Conservation (phyloP, 2,329 filamentous ascomycete genomes). For the Cadophora gregata region DNA sequence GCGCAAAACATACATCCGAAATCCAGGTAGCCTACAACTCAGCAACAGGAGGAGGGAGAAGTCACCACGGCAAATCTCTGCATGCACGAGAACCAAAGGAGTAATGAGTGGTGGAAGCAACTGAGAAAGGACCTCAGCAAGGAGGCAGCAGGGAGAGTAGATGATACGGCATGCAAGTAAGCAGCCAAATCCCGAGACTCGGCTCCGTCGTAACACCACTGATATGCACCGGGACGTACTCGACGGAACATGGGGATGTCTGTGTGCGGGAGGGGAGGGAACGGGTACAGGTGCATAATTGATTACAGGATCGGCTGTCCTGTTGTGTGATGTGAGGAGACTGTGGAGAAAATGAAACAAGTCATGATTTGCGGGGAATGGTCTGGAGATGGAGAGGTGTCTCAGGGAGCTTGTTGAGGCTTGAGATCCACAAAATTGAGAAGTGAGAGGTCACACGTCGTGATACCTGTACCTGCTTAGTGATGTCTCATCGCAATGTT, state of each 20-base stretch:
- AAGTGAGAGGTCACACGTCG: slow-evolving; percentile 2
- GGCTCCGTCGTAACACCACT: background rate
- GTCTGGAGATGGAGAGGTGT: background rate
- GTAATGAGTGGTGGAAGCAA: too few relatives aligned
- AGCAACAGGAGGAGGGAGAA: background rate
- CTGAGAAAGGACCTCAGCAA: background rate
- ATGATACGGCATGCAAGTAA: background rate
- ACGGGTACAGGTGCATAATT: background rate
- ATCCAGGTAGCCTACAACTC: background rate
- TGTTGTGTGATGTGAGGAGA: slow-evolving; percentile 2
- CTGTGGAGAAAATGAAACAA: background rate
- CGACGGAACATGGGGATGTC: background rate
- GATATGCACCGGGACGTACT: background rate
- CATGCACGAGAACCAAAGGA: background rate
- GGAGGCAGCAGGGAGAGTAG: background rate
- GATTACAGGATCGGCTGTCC: slow-evolving; percentile 4
- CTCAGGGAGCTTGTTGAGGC: slow-evolving; percentile 3
- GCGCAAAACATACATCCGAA: background rate
- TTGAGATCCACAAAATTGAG: slow-evolving; percentile 12
- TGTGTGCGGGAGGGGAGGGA: background rate
- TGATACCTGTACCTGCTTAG: background rate
- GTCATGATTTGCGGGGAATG: slow-evolving; percentile 9
- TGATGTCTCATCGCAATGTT: background rate
- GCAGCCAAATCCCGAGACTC: background rate
- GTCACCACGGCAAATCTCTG: background rate